phyloP scores from a whole-genome alignment of 305 asterid species.

The Stenogyne calaminthoides region DNA sequence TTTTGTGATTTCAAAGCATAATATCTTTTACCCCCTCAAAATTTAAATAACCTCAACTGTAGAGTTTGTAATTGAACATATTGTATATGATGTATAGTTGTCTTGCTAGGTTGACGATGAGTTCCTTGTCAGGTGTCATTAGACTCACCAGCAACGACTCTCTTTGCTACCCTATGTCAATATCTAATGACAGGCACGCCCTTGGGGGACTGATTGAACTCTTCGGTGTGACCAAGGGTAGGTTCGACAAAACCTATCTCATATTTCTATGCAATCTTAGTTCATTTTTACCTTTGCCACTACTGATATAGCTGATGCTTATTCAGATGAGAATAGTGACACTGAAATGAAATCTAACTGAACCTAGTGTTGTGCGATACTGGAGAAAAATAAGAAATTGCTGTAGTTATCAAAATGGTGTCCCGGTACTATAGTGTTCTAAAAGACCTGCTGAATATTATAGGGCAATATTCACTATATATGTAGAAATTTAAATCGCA shows the following conservation, averaged over 20 bases:
- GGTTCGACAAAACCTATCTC: constrained; percentile 66
- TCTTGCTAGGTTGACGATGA: background rate
- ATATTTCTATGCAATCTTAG: constrained; percentile 88
- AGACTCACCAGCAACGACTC: constrained; percentile 95
- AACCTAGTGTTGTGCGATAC: constrained; percentile 23
- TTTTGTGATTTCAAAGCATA: background rate
- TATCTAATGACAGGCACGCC: constrained; percentile 84
- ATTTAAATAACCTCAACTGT: background rate
- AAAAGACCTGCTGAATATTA: too few species aligned
- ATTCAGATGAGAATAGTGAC: constrained; percentile 46
- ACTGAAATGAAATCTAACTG: constrained; percentile 79
- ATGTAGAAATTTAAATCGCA: too few species aligned
- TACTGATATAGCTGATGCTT: constrained; percentile 55
- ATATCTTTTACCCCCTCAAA: too few species aligned
- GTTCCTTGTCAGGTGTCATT: constrained; percentile 70
- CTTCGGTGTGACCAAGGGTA: constrained; percentile 83
- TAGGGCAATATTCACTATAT: too few species aligned
- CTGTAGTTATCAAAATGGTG: constrained; percentile 30
- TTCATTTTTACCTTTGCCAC: constrained; percentile 84
- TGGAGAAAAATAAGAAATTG: constrained; percentile 18
- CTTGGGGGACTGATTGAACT: constrained; percentile 84
- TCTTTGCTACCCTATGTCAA: constrained; percentile 92
- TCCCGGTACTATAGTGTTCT: constrained; percentile 1
- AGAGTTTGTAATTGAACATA: too few species aligned
- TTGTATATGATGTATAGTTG: background rate